A percentile compares a stretch with the other conserved stretches of the same genome.
phyloP scores from a whole-genome alignment of 176 grass and related monocot species.

The Phoenix dactylifera region DNA sequence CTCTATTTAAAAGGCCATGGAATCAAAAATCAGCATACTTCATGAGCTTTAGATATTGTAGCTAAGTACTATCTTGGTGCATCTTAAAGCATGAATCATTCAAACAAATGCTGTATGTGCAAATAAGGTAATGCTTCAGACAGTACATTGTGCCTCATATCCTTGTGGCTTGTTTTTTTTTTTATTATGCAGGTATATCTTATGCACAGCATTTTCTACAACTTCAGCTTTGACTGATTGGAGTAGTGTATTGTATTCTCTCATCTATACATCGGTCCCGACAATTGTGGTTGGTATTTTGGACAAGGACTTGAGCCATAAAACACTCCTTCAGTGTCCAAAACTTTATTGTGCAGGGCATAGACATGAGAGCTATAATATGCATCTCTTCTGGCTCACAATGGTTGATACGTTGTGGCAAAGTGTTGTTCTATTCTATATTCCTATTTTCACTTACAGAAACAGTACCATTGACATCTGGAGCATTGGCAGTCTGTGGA shows the following conservation, averaged over 20 bases:
- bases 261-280: constrained; percentile 95
- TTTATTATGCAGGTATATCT: constrained; percentile 64
- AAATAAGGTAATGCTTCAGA: not conserved
- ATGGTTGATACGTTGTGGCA: constrained; percentile 99
- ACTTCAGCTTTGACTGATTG: constrained; percentile 93
- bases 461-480: constrained; percentile 97
- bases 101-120: too few species aligned
- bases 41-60: too few species aligned
- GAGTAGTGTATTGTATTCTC: constrained; percentile 99
- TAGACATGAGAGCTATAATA: constrained; percentile 88
- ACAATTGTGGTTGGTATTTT: constrained; percentile 92
- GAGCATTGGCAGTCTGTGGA: constrained; percentile 98
- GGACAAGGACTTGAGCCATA: constrained; percentile 94
- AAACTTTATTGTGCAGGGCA: constrained; percentile 90
- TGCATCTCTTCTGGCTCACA: constrained; percentile 96
- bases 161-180: not conserved
- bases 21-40: too few species aligned
- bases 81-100: too few species aligned
- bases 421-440: constrained; percentile 96
- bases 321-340: constrained; percentile 84
- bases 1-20: too few species aligned
- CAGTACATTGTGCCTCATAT: constrained; percentile 3
- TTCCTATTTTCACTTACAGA: constrained; percentile 82
- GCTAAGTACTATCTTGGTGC: too few species aligned
- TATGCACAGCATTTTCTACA: constrained; percentile 87